Base-by-base conservation (phyloP, 164 flowering plant genomes). In the Annona squamosa region DNA sequence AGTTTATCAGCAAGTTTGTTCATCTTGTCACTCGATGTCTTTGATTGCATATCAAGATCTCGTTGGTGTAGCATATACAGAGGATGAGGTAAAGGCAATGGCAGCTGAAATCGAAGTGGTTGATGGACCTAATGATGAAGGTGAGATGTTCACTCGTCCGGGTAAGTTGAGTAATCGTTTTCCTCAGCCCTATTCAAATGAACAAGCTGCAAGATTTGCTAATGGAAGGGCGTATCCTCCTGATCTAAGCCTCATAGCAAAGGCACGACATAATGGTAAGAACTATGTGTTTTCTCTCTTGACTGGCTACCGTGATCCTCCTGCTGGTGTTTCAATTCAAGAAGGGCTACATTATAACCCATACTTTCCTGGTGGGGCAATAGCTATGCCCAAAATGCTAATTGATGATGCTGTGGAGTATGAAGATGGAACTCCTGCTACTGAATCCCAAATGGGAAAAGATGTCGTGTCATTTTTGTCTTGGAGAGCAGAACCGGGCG, bases 191-290 rank as follows among this genome's bases (percentile, higher is more conserved):
- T 91, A 91, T 79, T 41, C 88, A 17, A 91, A 91, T 81, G 94
- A 91, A 73, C 85, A 83, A 76, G 97, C 97, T 1, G 97, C 97
- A 75, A 83, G 93, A 76, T 91, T 91, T 81, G 94, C 97, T 10
- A 91, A 91, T 77, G 94, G 97, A 77, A 94, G 97, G 46, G 94
- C 97, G 37, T 91, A 90, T 85, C 94, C 97, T 79, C 94, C 97
- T 7, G 94, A 91, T 83, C 81, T 91, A 37, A 91, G 94, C 80
- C 94, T 90, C 71, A 86, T 91, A 63, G 90, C 97, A 56, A 91
- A 91, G 83, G 97, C 97, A 77, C 94, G 97, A 67, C 97, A 92
- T 84, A 88, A 90, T 84, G 94, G 94, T 71, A 94, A 91, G 85
- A 90, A 89, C 80, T 91, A 91, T 80, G 93, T 91, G 19, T 91